Conservation (phyloP, 2,329 filamentous ascomycete genomes). For the Talaromyces islandicus region DNA sequence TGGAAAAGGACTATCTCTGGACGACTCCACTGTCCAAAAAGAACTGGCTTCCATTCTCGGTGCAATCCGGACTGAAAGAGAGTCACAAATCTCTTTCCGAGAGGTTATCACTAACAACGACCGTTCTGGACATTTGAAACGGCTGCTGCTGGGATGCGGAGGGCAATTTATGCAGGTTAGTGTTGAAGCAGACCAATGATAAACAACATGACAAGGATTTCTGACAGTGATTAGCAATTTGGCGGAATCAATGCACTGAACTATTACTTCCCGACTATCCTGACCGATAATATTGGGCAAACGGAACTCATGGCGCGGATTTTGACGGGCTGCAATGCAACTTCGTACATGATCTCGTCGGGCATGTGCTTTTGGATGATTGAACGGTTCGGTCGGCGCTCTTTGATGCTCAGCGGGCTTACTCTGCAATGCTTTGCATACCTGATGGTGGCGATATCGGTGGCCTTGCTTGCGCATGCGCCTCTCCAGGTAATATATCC, state of each 20-base stretch:
- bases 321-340: constrained; percentile 16
- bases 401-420: constrained; percentile 16
- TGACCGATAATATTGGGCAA: constrained; percentile 17
- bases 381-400: constrained; percentile 18
- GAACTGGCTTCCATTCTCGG: not conserved
- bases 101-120: constrained; percentile 26
- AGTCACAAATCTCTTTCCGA: not conserved
- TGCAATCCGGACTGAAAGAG: not conserved
- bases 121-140: constrained; percentile 18
- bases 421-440: constrained; percentile 17
- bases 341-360: constrained; percentile 18
- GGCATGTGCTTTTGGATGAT: constrained; percentile 19
- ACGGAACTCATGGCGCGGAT: constrained; percentile 13
- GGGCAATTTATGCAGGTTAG: constrained; percentile 25
- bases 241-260: constrained; percentile 38
- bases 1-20: constrained; percentile 15
- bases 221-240: constrained; percentile 25
- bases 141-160: constrained; percentile 18
- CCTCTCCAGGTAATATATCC: not conserved
- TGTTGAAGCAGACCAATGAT: not conserved
- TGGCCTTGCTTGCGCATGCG: constrained; percentile 12
- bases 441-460: constrained; percentile 17
- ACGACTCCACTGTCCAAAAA: not conserved
- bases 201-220: not conserved
- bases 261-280: constrained; percentile 37